Conservation (phyloP, 176 grass and related monocot genomes). For the Aegilops longissima region DNA sequence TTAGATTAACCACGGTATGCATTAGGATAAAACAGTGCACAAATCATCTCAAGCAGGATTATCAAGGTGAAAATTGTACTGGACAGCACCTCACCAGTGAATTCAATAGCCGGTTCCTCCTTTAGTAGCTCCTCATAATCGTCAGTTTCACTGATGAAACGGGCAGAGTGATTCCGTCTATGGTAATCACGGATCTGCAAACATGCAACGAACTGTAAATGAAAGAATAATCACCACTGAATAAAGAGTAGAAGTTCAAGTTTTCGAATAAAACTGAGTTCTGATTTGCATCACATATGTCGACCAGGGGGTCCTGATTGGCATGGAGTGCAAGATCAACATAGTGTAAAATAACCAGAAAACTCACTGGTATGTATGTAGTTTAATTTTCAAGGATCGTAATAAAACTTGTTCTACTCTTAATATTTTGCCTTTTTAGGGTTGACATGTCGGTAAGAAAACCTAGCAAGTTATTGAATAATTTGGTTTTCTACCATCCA, state of each 20-base stretch:
- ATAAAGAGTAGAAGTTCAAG: slow-evolving; percentile 1
- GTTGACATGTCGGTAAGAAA: background rate
- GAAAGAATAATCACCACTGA: background rate
- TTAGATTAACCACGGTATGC: background rate
- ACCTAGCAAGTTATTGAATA: background rate
- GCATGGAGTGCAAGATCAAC: background rate
- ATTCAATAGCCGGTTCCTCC: slow-evolving; percentile 88
- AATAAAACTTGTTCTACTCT: too few species aligned
- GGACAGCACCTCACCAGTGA: slow-evolving; percentile 77
- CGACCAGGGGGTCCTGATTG: background rate
- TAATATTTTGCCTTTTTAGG: background rate
- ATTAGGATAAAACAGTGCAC: background rate
- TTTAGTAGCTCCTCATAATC: slow-evolving; percentile 83
- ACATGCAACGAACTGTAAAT: slow-evolving; percentile 28
- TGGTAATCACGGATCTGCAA: slow-evolving; percentile 93
- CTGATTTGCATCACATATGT: slow-evolving; percentile 4
- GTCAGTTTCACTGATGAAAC: slow-evolving; percentile 68
- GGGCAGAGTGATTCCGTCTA: slow-evolving; percentile 68
- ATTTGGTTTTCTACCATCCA: slow-evolving; percentile 2
- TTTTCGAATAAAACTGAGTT: slow-evolving; percentile 4
- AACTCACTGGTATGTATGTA: background rate
- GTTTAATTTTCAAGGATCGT: background rate
- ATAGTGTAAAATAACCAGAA: background rate
- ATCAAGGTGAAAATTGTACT: background rate
- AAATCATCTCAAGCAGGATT: background rate